A percentile compares a stretch with the other conserved stretches of the same genome.
phyloP scores from a whole-genome alignment of 805 yeast genomes.

The Lachancea dasiensis region DNA sequence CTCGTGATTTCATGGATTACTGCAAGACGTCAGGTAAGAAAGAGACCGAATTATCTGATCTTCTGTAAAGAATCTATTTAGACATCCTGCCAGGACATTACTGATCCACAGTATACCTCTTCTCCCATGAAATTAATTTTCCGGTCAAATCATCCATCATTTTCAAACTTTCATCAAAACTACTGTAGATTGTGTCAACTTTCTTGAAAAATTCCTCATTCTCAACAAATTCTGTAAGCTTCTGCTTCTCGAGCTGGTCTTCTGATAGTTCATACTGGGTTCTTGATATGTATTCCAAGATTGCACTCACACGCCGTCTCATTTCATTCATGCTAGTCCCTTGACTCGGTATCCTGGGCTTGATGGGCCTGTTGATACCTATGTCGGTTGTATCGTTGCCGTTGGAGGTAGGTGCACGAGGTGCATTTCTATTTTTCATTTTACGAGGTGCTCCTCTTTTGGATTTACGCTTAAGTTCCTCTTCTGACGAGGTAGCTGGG shows the following conservation, averaged over 20 bases:
- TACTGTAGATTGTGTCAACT: constrained; percentile 40
- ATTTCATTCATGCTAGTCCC: constrained; percentile 74
- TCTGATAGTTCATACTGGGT: constrained; percentile 77
- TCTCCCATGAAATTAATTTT: constrained; percentile 73
- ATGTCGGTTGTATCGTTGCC: constrained; percentile 29
- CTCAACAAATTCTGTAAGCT: constrained; percentile 42
- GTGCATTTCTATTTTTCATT: not conserved
- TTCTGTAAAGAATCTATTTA: constrained; percentile 1
- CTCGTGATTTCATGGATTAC: constrained; percentile 29
- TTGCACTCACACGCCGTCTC: constrained; percentile 83
- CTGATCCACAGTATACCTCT: constrained; percentile 39
- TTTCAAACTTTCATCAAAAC: constrained; percentile 53
- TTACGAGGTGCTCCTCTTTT: constrained; percentile 8
- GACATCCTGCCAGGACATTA: not conserved
- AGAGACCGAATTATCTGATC: constrained; percentile 7
- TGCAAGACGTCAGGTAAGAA: not conserved
- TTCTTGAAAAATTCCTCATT: constrained; percentile 35
- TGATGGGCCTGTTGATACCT: constrained; percentile 63
- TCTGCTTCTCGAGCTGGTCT: constrained; percentile 57
- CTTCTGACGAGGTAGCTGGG: constrained; percentile 6
- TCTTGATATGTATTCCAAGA: constrained; percentile 82
- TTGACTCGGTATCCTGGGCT: constrained; percentile 77
- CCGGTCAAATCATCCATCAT: constrained; percentile 71
- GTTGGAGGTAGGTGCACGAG: constrained; percentile 5
- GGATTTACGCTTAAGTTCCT: constrained; percentile 5